phyloP scores from a whole-genome alignment of 2,329 filamentous ascomycete genomes.

The Hymenoscyphus repandus region DNA sequence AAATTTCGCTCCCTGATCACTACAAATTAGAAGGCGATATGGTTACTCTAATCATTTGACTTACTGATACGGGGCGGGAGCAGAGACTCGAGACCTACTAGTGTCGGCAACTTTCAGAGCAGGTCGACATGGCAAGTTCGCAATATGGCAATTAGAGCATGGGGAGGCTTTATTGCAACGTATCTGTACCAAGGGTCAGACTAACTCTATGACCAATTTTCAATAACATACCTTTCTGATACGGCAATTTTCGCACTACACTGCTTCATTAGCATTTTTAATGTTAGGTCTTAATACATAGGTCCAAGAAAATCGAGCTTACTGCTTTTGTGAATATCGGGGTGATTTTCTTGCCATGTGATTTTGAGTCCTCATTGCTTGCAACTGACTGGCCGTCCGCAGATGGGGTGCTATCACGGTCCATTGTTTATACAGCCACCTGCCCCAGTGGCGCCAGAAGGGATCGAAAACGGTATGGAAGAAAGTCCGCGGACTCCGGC shows the following conservation, averaged over 20 bases:
- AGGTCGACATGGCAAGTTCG: slow-evolving; percentile 9
- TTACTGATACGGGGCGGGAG: neutral
- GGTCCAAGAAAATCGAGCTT: neutral
- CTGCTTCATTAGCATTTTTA: neutral
- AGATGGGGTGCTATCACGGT: neutral
- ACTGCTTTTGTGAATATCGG: neutral
- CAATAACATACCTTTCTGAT: slow-evolving; percentile 7
- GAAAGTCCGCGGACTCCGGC: neutral
- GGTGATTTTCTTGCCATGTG: too few relatives aligned
- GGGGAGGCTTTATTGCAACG: slow-evolving; percentile 14
- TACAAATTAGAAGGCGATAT: neutral
- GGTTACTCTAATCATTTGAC: neutral
- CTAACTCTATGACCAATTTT: neutral
- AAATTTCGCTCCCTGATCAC: slow-evolving; percentile 7
- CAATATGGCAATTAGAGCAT: slow-evolving; percentile 15
- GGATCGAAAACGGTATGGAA: neutral
- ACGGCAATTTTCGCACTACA: slow-evolving; percentile 14
- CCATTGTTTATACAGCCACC: neutral
- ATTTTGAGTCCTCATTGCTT: neutral
- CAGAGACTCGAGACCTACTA: neutral
- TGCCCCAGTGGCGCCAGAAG: neutral
- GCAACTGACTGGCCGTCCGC: neutral
- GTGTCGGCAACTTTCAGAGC: neutral
- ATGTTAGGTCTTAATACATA: neutral
- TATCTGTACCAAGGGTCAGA: slow-evolving; percentile 5